phyloP scores from a whole-genome alignment of 2,329 filamentous ascomycete species.

The Dendryphion nanum region DNA sequence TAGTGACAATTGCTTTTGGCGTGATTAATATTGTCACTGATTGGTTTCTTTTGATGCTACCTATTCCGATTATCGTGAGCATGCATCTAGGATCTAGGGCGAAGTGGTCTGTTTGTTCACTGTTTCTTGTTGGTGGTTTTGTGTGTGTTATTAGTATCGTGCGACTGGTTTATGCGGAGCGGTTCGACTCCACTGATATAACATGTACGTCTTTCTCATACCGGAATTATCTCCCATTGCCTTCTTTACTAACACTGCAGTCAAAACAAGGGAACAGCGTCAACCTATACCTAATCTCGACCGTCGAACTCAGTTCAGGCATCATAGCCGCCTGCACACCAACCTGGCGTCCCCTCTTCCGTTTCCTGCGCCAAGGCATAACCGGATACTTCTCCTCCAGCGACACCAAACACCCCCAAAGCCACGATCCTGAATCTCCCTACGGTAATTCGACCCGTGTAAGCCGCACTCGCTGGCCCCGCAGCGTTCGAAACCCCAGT shows the following conservation, averaged over 20 bases:
- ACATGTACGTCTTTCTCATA: constrained; percentile 7
- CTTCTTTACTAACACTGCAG: neutral
- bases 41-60: constrained; percentile 10
- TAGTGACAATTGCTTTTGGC: constrained; percentile 10
- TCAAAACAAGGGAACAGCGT: constrained; percentile 8
- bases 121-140: constrained; percentile 10
- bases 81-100: constrained; percentile 7
- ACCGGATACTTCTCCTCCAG: no score
- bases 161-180: constrained; percentile 7
- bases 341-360: constrained; percentile 15
- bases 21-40: constrained; percentile 14
- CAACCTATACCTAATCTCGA: constrained; percentile 5
- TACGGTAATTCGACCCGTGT: no score
- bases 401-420: no score
- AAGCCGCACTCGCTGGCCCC: no score
- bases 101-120: constrained; percentile 11
- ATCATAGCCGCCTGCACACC: constrained; percentile 16
- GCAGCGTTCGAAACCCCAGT: no score
- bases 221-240: neutral
- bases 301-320: constrained; percentile 10
- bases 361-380: constrained; percentile 8
- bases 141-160: constrained; percentile 12
- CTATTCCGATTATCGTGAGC: constrained; percentile 9
- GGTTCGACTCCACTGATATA: constrained; percentile 7
- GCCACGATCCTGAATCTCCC: no score